Base-by-base conservation (phyloP, 1,139 yeast species). In the Entelexis sorbosivorans region DNA sequence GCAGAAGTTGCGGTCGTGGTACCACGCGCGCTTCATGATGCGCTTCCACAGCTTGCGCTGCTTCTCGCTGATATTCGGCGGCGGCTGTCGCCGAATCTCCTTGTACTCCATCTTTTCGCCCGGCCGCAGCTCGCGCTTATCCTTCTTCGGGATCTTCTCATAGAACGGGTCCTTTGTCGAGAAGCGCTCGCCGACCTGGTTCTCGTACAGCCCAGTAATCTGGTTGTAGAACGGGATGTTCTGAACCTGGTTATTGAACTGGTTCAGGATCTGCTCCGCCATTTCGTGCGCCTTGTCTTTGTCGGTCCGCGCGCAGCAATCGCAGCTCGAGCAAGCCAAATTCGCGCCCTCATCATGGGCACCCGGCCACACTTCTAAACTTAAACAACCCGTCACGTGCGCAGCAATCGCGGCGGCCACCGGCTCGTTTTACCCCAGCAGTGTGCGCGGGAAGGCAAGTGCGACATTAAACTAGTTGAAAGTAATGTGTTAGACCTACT, bases 21-120 rank as follows among this genome's bases (percentile, higher is more conserved):
- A 63, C 96, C 96, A 89, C 0, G 96, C 96, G 57, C 76, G 73
- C 47, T 69, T 73, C 61, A 82, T 89, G n/a, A 88, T 72, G 39
- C 66, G 68, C 61, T 79, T 82, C 93, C 93, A 88, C 13, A 75
- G 68, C 61, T 76, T 75, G 46, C 75, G 77, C 59, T 87, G 94
- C 36, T 73, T 70, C 49, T 76, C 75, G n/a, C 82, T 73, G 32
- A 79, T 73, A 28, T 74, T 73, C 3, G 72, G 73, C 0, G 88
- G 82, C 14, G 86, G 73, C 58, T 75, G 74, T 32, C 85, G 72
- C 53, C 78, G 74, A 39, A 74, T 73, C 16, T 69, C 65, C 49
- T 72, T 67, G 47, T 53, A 51, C 42, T 45, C 47, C 52, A 54
- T 48, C 31, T 54, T 32, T 51, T 54, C 56, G 39, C 52, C 48